These are phyloP conservation scores for Tolypocladium endophyticum DNA, from an alignment of 2,329 filamentous ascomycete genomes.

Conservation along the genomic window DNA sequence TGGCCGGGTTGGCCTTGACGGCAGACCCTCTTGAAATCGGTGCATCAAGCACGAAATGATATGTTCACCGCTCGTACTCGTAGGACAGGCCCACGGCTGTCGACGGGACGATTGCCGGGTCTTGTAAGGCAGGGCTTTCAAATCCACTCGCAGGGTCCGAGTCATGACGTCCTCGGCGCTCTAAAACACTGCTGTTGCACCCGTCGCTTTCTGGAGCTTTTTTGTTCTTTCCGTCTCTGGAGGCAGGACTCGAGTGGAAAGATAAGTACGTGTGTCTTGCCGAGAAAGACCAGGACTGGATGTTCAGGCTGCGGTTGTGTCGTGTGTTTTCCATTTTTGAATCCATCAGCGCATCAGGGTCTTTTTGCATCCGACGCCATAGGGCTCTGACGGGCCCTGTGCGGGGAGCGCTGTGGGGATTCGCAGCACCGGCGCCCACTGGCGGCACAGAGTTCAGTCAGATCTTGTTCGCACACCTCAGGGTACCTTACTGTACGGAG, in stretches of 20 bases:
- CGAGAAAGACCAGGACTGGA: background rate
- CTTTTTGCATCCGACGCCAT: background rate
- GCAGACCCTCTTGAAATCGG: background rate
- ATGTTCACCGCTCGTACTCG: background rate
- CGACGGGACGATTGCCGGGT: background rate
- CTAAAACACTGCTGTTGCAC: too few species aligned
- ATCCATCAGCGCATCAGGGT: background rate
- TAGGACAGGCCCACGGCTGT: background rate
- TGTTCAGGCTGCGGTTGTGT: background rate
- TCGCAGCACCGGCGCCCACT: background rate
- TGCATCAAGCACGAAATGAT: background rate
- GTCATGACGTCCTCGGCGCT: background rate
- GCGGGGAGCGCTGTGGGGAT: background rate
- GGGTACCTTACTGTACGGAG: too few species aligned
- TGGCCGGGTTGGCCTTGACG: background rate
- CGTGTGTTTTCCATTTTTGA: background rate
- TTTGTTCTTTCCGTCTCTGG: background rate
- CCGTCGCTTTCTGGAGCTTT: background rate
- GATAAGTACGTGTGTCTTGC: too few species aligned
- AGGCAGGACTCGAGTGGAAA: background rate
- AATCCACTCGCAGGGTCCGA: background rate
- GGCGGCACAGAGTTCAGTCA: background rate
- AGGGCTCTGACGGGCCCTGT: background rate
- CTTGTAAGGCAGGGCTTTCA: background rate
- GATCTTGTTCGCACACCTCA: too few species aligned